A percentile compares a stretch with the other conserved stretches of the same genome.
phyloP scores from a whole-genome alignment of 2,329 filamentous ascomycete species.

The Colletotrichum tropicicola region DNA sequence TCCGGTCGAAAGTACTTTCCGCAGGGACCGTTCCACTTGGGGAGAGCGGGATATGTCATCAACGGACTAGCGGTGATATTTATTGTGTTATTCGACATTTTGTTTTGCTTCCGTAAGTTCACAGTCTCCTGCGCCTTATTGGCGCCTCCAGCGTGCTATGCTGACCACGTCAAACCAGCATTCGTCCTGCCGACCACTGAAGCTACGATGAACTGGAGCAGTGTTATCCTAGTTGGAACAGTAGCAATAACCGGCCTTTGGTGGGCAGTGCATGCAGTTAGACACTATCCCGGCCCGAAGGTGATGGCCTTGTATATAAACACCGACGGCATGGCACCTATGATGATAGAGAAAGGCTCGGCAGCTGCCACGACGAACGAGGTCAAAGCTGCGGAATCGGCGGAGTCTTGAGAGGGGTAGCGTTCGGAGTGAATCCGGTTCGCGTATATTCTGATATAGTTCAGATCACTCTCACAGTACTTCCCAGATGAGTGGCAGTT shows the following conservation, averaged over 20 bases:
- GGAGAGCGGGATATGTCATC: conserved; percentile 56
- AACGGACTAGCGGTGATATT: conserved; percentile 60
- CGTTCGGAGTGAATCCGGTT: too few species aligned
- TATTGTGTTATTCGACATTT: conserved; percentile 64
- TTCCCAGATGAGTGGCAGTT: too few species aligned
- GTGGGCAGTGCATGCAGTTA: conserved; percentile 58
- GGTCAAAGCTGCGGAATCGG: neutral
- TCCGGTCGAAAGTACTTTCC: conserved; percentile 60
- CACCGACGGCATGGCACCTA: conserved; percentile 31
- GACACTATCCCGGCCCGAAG: conserved; percentile 60
- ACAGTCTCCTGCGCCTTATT: neutral
- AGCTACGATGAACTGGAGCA: conserved; percentile 62
- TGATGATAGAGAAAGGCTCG: neutral
- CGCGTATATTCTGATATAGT: too few species aligned
- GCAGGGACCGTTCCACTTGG: conserved; percentile 62
- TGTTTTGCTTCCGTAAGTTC: conserved; percentile 67
- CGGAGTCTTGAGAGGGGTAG: too few species aligned
- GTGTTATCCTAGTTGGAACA: conserved; percentile 60
- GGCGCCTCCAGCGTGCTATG: too few species aligned
- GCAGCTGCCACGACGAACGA: conserved; percentile 21
- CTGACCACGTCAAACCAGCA: conserved; percentile 38
- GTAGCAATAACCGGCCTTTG: conserved; percentile 55
- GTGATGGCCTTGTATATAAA: conserved; percentile 55
- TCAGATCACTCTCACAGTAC: too few species aligned
- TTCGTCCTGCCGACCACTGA: conserved; percentile 50